Evolutionary conservation across 2,329 filamentous ascomycete genomes (phyloP).

Genomic region (Stenocarpella maydis): DNA sequence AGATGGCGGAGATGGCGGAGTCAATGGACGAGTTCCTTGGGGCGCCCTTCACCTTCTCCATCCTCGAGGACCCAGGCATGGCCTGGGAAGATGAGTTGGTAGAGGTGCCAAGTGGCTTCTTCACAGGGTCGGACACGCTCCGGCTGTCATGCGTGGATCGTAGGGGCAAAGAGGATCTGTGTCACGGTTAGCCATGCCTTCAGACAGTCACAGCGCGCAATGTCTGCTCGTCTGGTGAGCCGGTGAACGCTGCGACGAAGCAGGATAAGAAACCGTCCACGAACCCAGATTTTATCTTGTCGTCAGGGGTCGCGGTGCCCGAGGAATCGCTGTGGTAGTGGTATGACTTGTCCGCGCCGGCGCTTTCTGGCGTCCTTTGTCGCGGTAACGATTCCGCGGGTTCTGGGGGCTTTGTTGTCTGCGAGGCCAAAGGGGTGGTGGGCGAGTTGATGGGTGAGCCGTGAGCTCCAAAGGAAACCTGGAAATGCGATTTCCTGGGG

Average conservation of each 20-base stretch:
- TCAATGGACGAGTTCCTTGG: slow-evolving; percentile 90
- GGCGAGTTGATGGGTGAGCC: slow-evolving; percentile 37
- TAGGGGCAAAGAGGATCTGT: slow-evolving; percentile 42
- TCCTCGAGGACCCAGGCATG: slow-evolving; percentile 59
- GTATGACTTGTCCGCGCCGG: slow-evolving; percentile 44
- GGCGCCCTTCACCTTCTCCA: slow-evolving; percentile 49
- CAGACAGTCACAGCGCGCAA: background rate
- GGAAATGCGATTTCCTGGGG: slow-evolving; percentile 48
- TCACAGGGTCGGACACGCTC: slow-evolving; percentile 53
- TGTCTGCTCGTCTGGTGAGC: background rate
- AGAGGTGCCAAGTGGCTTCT: slow-evolving; percentile 53
- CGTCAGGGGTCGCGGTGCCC: slow-evolving; percentile 43
- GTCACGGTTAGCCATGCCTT: slow-evolving; percentile 20
- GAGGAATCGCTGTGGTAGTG: slow-evolving; percentile 51
- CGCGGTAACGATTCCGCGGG: slow-evolving; percentile 39
- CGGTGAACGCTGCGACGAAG: background rate
- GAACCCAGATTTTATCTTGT: slow-evolving; percentile 45
- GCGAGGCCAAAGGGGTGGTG: slow-evolving; percentile 39
- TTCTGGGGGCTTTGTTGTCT: background rate
- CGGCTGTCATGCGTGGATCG: slow-evolving; percentile 58
- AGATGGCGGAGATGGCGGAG: slow-evolving; percentile 85
- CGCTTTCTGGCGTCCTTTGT: slow-evolving; percentile 29
- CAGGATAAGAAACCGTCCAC: slow-evolving; percentile 34
- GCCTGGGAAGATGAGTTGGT: slow-evolving; percentile 47
- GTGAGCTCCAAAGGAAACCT: slow-evolving; percentile 40